phyloP scores from a whole-genome alignment of 1,139 yeast genomes.

The Zygoascus hellenicus region DNA sequence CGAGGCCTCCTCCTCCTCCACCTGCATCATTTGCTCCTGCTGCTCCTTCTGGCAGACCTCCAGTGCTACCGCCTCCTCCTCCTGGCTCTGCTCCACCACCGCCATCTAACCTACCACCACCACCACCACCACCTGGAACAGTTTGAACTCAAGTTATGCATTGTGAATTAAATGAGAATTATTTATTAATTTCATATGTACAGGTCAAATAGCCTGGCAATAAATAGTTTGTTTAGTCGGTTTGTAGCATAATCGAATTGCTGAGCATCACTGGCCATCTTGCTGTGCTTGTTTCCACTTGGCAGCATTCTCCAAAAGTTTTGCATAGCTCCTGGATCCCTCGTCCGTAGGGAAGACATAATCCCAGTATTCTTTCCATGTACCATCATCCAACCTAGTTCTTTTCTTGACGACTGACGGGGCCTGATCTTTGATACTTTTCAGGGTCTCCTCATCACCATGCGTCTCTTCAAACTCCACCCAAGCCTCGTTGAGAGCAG shows the following conservation, averaged over 20 bases:
- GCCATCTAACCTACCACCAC: slow-evolving; percentile 17
- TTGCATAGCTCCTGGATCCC: slow-evolving; percentile 37
- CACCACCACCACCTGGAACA: slow-evolving; percentile 13
- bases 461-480: slow-evolving; percentile 57
- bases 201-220: background rate
- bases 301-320: slow-evolving; percentile 58
- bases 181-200: background rate
- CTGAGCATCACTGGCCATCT: slow-evolving; percentile 14
- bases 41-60: slow-evolving; percentile 21
- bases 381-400: slow-evolving; percentile 41
- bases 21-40: slow-evolving; percentile 22
- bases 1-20: slow-evolving; percentile 27
- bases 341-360: slow-evolving; percentile 55
- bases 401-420: slow-evolving; percentile 55
- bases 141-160: background rate
- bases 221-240: too few species aligned
- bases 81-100: slow-evolving; percentile 17
- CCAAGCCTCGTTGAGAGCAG: slow-evolving; percentile 57
- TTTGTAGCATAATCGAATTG: background rate
- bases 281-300: slow-evolving; percentile 43
- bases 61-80: slow-evolving; percentile 19
- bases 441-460: slow-evolving; percentile 43
- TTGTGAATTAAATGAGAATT: too few species aligned
- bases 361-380: slow-evolving; percentile 53
- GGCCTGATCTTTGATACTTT: slow-evolving; percentile 41